phyloP scores from a whole-genome alignment of 2,329 filamentous ascomycete genomes.

The Fusarium solani-melongenae region DNA sequence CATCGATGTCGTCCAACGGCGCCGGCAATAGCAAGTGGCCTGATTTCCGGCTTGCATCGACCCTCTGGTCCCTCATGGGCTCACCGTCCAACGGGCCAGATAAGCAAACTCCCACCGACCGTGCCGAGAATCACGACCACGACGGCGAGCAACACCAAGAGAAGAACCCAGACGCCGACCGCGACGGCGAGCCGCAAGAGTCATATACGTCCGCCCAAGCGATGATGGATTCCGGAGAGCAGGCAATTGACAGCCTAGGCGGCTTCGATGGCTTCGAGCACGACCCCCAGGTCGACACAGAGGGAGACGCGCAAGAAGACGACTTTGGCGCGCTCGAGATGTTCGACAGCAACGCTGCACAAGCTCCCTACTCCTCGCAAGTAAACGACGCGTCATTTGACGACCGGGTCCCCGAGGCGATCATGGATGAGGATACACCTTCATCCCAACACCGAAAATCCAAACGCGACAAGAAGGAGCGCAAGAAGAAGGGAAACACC shows the following conservation, averaged over 20 bases:
- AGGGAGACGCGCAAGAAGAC: constrained; percentile 39
- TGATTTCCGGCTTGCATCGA: constrained; percentile 48
- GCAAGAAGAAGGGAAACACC: constrained; percentile 40
- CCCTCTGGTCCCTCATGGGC: constrained; percentile 44
- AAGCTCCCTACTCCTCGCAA: constrained; percentile 47
- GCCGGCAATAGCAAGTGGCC: constrained; percentile 46
- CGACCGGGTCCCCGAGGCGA: constrained; percentile 44
- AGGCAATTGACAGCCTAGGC: constrained; percentile 40
- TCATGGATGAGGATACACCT: constrained; percentile 42
- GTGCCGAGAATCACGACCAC: constrained; percentile 30
- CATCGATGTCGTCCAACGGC: constrained; percentile 44
- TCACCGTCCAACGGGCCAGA: constrained; percentile 42
- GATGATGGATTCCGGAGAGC: constrained; percentile 40
- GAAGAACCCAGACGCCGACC: constrained; percentile 22
- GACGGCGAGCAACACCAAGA: constrained; percentile 33
- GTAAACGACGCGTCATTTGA: constrained; percentile 23
- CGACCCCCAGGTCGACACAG: constrained; percentile 37
- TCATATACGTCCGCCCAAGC: constrained; percentile 18
- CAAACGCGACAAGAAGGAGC: constrained; percentile 49
- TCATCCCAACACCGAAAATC: constrained; percentile 39
- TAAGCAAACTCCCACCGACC: constrained; percentile 34
- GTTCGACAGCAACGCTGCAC: constrained; percentile 52
- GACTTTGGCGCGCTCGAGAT: constrained; percentile 52
- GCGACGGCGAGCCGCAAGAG: constrained; percentile 26
- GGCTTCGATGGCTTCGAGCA: constrained; percentile 42